phyloP scores from a whole-genome alignment of 108 stramenopile genomes.

The Skeletonema potamos region DNA sequence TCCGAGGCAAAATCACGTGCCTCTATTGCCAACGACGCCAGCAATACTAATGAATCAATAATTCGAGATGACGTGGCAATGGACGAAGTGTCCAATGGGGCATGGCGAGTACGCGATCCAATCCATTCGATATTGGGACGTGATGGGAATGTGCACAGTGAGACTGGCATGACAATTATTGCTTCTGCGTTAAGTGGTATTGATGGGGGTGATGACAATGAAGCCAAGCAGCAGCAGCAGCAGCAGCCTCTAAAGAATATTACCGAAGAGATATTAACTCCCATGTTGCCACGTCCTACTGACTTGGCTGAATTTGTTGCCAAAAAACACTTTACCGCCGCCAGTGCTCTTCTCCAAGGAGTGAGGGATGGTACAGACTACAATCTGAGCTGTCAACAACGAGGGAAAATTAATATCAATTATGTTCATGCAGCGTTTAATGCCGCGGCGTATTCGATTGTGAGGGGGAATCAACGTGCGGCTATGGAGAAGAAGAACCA shows the following conservation, averaged over 20 bases:
- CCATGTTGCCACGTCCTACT: neutral
- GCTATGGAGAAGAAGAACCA: neutral
- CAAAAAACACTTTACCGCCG: neutral
- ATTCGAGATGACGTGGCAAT: neutral
- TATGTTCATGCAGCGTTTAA: constrained; percentile 24
- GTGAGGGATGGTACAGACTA: neutral
- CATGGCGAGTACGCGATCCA: constrained; percentile 26
- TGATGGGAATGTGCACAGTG: neutral
- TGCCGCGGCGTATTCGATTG: constrained; percentile 27
- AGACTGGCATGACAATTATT: neutral
- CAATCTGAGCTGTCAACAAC: neutral
- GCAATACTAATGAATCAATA: neutral
- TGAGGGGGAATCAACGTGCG: constrained; percentile 10
- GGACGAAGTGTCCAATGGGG: neutral
- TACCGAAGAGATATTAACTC: neutral
- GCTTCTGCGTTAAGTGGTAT: neutral
- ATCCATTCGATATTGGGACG: constrained; percentile 10
- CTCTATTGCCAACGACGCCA: neutral
- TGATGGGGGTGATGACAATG: neutral
- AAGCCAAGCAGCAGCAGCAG: neutral
- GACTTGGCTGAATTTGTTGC: neutral
- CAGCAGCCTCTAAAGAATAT: neutral
- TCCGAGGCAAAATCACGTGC: neutral
- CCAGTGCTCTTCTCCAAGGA: no score
- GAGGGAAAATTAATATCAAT: constrained; percentile 5